Evolutionary conservation across 352 stramenopile genomes (phyloP).

Genomic region (Globisporangium splendens): DNA sequence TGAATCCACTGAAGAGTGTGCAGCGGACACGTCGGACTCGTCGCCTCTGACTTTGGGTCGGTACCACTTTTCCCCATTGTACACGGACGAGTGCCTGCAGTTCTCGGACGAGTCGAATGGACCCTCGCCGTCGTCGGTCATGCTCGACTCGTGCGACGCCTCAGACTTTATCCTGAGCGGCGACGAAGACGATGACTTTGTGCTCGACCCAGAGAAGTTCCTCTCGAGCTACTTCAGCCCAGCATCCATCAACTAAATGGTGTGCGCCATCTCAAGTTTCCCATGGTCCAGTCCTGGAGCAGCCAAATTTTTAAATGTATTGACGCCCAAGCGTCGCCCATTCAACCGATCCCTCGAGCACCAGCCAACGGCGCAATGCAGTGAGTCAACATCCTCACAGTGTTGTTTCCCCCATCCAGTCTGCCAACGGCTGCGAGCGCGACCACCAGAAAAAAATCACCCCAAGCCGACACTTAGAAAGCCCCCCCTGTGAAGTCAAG

Average conservation of each 20-base stretch:
- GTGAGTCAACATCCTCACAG: slow-evolving; percentile 17
- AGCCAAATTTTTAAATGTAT: slow-evolving; percentile 8
- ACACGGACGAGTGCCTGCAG: slow-evolving; percentile 23
- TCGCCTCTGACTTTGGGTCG: slow-evolving; percentile 15
- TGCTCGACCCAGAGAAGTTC: slow-evolving; percentile 85
- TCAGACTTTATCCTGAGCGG: slow-evolving; percentile 27
- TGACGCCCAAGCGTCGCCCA: neutral
- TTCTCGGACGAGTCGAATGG: slow-evolving; percentile 15
- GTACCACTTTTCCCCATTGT: slow-evolving; percentile 24
- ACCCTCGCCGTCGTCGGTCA: slow-evolving; percentile 18
- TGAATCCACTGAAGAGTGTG: neutral
- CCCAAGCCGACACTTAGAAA: neutral
- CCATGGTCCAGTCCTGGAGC: neutral
- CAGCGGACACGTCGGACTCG: slow-evolving; percentile 8
- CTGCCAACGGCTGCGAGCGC: neutral
- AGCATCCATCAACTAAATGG: slow-evolving; percentile 8
- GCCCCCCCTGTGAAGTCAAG: slow-evolving; percentile 8
- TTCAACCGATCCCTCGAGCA: slow-evolving; percentile 10
- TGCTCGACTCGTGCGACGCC: slow-evolving; percentile 22
- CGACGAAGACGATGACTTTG: slow-evolving; percentile 77
- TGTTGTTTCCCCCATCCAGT: slow-evolving; percentile 13
- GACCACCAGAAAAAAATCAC: neutral
- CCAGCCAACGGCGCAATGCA: slow-evolving; percentile 13
- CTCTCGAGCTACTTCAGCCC: slow-evolving; percentile 81
- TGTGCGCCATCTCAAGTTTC: neutral